Percentiles rank a stretch among this genome's conserved stretches.
Conservation (phyloP, 1,284 basidiomycete genomes). For the Xerocomus nothofagi region DNA sequence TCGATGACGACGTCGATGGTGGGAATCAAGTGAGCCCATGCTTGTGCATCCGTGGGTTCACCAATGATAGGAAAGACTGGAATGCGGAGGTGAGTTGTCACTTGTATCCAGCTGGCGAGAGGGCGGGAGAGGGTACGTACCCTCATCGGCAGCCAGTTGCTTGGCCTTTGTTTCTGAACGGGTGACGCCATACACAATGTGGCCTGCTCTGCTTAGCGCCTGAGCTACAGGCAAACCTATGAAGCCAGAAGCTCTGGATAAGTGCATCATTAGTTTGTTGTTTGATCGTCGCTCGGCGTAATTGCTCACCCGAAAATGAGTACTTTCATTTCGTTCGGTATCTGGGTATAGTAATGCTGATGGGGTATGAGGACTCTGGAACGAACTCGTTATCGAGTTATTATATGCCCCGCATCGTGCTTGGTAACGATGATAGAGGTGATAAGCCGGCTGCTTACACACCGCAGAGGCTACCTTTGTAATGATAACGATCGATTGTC, state of each 20-base stretch:
- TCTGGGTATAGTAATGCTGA: neutral
- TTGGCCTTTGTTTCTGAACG: constrained; percentile 15
- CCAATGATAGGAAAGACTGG: constrained; percentile 50
- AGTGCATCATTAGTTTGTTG: neutral
- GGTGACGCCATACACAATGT: constrained; percentile 23
- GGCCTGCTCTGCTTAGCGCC: constrained; percentile 22
- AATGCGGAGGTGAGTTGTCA: neutral
- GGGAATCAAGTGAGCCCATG: constrained; percentile 43
- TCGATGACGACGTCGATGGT: constrained; percentile 48
- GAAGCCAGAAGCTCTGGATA: constrained; percentile 16
- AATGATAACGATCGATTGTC: no score
- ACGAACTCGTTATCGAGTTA: no score
- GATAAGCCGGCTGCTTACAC: neutral
- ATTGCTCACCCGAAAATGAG: constrained; percentile 18
- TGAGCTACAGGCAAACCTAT: constrained; percentile 15
- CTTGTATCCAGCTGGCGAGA: neutral
- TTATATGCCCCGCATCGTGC: neutral
- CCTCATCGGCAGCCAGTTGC: constrained; percentile 13
- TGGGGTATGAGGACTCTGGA: neutral
- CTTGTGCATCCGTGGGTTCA: constrained; percentile 36
- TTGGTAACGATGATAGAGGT: neutral
- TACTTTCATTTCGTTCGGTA: constrained; percentile 15
- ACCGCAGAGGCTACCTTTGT: no score
- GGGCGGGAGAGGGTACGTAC: neutral
- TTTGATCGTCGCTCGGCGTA: neutral